Percentiles rank a stretch among this genome's conserved stretches.
Conservation (phyloP, 2,329 filamentous ascomycete genomes). For the Beauveria bassiana region DNA sequence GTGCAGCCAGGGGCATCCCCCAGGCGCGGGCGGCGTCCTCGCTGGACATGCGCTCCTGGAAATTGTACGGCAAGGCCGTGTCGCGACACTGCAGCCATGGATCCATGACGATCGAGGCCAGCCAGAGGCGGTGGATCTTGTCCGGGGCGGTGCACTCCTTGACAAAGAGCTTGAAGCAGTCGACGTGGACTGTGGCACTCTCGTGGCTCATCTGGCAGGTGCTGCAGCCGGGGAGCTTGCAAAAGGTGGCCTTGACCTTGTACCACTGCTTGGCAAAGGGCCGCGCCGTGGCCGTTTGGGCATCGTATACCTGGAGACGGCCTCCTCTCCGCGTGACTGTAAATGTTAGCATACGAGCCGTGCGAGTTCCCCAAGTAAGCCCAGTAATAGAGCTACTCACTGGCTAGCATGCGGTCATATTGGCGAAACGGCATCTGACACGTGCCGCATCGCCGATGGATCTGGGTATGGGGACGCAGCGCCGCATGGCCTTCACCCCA, state of each 20-base stretch:
- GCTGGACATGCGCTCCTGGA: background rate
- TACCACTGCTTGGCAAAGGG: constrained; percentile 5
- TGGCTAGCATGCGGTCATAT: constrained; percentile 1
- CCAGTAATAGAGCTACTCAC: background rate
- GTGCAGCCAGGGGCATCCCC: background rate
- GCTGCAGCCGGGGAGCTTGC: constrained; percentile 1
- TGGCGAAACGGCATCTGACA: constrained; percentile 5
- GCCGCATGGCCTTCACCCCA: background rate
- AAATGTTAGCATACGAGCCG: background rate
- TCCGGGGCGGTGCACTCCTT: background rate
- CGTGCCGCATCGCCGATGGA: constrained; percentile 1
- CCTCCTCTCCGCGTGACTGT: constrained; percentile 2
- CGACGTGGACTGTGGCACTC: constrained; percentile 1
- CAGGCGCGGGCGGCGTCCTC: background rate
- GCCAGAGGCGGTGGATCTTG: constrained; percentile 5
- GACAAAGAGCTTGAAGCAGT: constrained; percentile 9
- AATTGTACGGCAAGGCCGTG: background rate
- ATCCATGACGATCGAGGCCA: background rate
- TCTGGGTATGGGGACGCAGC: constrained; percentile 5
- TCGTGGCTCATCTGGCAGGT: background rate
- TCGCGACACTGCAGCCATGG: background rate
- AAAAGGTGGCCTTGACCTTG: background rate
- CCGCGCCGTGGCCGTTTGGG: background rate
- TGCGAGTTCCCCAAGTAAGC: too few species aligned
- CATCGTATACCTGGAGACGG: background rate